Base-by-base conservation (phyloP, 208 protist species). In the Lotmaria passim region DNA sequence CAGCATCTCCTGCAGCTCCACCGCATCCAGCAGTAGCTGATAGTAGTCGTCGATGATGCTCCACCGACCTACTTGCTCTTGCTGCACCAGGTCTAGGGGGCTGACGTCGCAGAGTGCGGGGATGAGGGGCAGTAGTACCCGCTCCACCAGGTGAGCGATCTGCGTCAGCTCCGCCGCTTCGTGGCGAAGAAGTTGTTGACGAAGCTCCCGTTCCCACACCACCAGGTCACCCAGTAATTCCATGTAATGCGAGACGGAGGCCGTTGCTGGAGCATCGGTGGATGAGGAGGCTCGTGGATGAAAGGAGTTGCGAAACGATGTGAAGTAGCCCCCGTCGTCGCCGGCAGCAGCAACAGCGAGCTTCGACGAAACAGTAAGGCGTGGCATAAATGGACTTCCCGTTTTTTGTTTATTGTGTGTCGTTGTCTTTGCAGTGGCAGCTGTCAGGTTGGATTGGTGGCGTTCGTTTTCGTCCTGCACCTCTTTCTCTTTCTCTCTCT, bases 1-100 rank as follows among this genome's bases (percentile, higher is more conserved):
- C 51, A 75, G 53, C 26, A 69, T 50, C 43, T 75, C 70, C 44
- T 64, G 70, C 61, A 75, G 21, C 33, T 68, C 50, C 55, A 44
- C 50, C 14, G 50, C 44, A 8, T 64, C 55, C 0, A 58, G 41
- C n/a, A 75, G 61, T 48, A 68, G 43, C 11, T 55, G 34, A 10
- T 10, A 36, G 70, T 69, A 75, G 36, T 57, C 36, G 24, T 64
- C 50, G 7, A 15, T 10, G 11, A 75, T 63, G 38, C 31, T 17
- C 70, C 70, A 69, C 11, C 70, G 70, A 17, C 39, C 26, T 30
- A 69, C 31, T 15, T 19, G 15, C 46, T 75, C 70, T 8, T 51
- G 44, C 52, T 64, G 52, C 10, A 15, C 28, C 10, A 69, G 24
- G 26, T 33, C 31, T 3, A 69, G 33, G 30, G 52, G 7, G 61